phyloP scores from a whole-genome alignment of 306 rosid species.

The Begonia loranthoides region DNA sequence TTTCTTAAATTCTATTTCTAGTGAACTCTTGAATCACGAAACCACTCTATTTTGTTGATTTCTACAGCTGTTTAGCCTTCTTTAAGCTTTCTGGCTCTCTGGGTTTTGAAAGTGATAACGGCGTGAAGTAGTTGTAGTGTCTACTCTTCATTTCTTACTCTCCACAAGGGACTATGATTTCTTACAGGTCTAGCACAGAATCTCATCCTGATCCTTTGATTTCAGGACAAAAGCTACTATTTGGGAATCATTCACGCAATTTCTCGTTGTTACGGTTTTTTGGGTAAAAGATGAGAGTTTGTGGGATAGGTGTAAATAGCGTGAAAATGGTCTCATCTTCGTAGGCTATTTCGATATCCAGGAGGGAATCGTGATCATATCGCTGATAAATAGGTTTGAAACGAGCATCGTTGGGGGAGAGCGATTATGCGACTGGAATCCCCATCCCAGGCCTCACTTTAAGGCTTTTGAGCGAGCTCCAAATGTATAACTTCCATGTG shows the following conservation, averaged over 20 bases:
- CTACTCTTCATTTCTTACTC: neutral
- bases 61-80: no score
- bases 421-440: slow-evolving; percentile 16
- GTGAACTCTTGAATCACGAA: no score
- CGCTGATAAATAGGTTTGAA: slow-evolving; percentile 22
- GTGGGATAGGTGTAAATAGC: slow-evolving; percentile 1
- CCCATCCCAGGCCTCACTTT: no score
- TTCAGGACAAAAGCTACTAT: slow-evolving; percentile 3
- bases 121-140: no score
- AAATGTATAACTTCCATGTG: slow-evolving; percentile 13
- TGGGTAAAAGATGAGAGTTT: slow-evolving; percentile 3
- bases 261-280: no score
- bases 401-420: slow-evolving; percentile 25
- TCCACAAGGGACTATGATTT: neutral
- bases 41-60: no score
- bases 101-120: no score
- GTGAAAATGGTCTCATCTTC: slow-evolving; percentile 32
- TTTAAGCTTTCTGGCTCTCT: no score
- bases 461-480: no score
- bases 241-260: no score
- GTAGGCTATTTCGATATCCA: slow-evolving; percentile 9
- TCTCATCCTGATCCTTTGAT: neutral
- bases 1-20: neutral
- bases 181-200: neutral
- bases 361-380: slow-evolving; percentile 24